These are phyloP conservation scores for Diplotaxis tenuifolia DNA, from an alignment of 345 rosid species.

Conservation along the genomic window DNA sequence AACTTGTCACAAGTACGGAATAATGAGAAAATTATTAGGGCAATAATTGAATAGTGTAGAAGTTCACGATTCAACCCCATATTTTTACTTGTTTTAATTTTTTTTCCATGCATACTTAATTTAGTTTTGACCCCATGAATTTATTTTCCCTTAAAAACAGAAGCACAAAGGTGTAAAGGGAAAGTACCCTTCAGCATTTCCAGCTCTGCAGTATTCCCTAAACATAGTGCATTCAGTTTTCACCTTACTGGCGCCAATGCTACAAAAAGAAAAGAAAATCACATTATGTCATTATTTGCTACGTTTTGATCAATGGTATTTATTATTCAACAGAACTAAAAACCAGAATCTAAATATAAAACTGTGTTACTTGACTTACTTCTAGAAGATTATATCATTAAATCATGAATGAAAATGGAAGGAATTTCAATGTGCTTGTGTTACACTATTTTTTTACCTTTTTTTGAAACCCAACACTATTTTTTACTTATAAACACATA, in stretches of 20 bases:
- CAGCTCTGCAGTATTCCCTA: constrained; percentile 76
- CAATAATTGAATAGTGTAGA: background rate
- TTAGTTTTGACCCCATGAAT: background rate
- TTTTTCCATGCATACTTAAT: too few species aligned
- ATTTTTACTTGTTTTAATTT: background rate
- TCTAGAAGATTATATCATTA: background rate
- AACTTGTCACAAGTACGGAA: background rate
- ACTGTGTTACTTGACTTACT: too few species aligned
- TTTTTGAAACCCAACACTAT: too few species aligned
- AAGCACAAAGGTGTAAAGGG: background rate
- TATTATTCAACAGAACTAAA: background rate
- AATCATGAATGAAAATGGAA: background rate
- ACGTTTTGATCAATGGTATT: background rate
- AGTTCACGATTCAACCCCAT: background rate
- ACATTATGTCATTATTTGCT: background rate
- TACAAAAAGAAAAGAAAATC: constrained; percentile 24
- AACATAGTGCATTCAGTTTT: constrained; percentile 81
- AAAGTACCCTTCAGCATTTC: constrained; percentile 82
- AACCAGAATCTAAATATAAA: background rate
- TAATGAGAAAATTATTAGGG: background rate
- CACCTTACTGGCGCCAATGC: constrained; percentile 97
- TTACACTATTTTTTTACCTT: background rate
- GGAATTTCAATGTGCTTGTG: background rate
- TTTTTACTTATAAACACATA: background rate
- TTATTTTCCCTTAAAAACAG: background rate